A percentile compares a stretch with the other conserved stretches of the same genome.
Evolutionary conservation across 2,329 filamentous ascomycete species (phyloP).

Genomic region (Xylaria hypoxylon): DNA sequence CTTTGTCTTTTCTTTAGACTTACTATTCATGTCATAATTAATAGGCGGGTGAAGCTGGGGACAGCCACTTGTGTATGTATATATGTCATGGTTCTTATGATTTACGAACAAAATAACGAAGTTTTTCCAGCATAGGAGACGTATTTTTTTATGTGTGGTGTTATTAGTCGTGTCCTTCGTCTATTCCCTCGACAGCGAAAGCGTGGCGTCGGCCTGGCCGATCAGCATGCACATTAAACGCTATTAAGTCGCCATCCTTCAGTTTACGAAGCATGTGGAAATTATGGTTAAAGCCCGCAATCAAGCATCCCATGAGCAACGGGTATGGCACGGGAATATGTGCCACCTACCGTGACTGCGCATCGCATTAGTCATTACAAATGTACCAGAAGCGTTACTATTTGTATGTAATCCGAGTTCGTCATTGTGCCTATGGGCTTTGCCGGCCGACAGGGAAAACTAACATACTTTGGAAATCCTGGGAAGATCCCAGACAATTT

Average conservation of each 20-base stretch:
- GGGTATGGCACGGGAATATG: slow-evolving; percentile 5
- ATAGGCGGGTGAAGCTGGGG: slow-evolving; percentile 23
- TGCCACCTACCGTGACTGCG: neutral
- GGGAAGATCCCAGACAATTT: slow-evolving; percentile 21
- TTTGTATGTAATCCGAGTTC: neutral
- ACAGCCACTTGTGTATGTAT: slow-evolving; percentile 24
- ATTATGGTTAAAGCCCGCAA: slow-evolving; percentile 18
- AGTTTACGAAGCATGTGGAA: slow-evolving; percentile 29
- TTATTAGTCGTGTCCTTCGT: slow-evolving; percentile 5
- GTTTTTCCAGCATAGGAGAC: slow-evolving; percentile 1
- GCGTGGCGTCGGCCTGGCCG: slow-evolving; percentile 43
- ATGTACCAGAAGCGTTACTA: neutral
- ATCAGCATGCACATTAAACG: slow-evolving; percentile 36
- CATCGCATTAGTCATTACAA: neutral
- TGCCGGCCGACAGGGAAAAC: slow-evolving; percentile 16
- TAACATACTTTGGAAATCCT: slow-evolving; percentile 9
- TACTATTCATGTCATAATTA: slow-evolving; percentile 26
- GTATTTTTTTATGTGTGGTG: slow-evolving; percentile 6
- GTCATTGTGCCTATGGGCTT: neutral
- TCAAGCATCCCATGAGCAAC: neutral
- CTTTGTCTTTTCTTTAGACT: neutral
- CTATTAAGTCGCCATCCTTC: slow-evolving; percentile 37
- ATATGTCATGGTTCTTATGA: slow-evolving; percentile 31
- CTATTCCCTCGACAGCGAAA: slow-evolving; percentile 24
- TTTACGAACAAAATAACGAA: slow-evolving; percentile 34